A percentile compares a stretch with the other conserved stretches of the same genome.
phyloP scores from a whole-genome alignment of 345 rosid genomes.

The Mercurialis annua region DNA sequence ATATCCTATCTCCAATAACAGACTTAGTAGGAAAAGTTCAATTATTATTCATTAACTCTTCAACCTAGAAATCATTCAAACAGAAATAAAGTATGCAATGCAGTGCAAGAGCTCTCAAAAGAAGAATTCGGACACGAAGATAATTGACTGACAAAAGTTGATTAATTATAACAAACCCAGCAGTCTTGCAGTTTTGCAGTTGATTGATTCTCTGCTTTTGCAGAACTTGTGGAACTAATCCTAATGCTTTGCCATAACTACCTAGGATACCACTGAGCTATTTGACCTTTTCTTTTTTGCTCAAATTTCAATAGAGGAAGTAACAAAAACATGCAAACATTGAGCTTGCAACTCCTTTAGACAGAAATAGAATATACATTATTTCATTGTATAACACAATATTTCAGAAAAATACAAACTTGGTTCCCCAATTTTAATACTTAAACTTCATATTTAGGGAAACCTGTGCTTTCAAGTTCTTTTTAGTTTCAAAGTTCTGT shows the following conservation, averaged over 20 bases:
- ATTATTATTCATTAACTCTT: not conserved
- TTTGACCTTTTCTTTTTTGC: no score
- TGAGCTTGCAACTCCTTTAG: no score
- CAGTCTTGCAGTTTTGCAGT: not conserved
- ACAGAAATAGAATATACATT: no score
- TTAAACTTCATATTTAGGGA: no score
- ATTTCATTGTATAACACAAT: no score
- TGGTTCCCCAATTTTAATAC: no score
- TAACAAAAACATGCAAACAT: no score
- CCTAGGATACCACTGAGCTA: not conserved
- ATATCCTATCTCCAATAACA: not conserved
- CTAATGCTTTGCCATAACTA: not conserved
- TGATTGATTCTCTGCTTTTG: not conserved
- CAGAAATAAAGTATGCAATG: not conserved
- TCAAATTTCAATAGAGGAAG: no score
- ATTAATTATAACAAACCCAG: not conserved
- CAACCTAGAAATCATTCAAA: not conserved
- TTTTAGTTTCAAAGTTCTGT: no score
- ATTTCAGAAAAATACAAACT: no score
- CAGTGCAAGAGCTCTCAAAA: not conserved
- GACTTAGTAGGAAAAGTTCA: not conserved
- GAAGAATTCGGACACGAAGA: not conserved
- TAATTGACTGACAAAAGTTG: not conserved
- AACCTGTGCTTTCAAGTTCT: no score
- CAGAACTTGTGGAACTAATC: not conserved